phyloP scores from a whole-genome alignment of 768 basidiomycete species.

The Sarcodon sp. region DNA sequence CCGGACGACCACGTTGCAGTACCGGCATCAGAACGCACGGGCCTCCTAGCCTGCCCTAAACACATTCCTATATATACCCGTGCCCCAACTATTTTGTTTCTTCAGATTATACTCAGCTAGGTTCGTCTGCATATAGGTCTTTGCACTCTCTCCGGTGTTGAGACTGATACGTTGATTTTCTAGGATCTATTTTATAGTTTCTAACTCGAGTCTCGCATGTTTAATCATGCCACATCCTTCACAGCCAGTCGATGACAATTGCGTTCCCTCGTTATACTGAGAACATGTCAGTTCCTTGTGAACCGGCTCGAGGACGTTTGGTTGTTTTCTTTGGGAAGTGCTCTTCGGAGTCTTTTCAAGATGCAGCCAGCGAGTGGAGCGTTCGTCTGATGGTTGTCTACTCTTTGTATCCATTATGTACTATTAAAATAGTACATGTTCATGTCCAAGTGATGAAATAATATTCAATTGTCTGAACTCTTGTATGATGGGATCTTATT shows the following conservation, averaged over 20 bases:
- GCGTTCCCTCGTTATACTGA: conserved; percentile 25
- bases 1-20: too few species aligned
- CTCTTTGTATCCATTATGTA: too few species aligned
- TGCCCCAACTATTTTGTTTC: conserved; percentile 11
- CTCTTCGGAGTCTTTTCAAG: not conserved
- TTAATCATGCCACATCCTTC: conserved; percentile 29
- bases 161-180: conserved; percentile 2
- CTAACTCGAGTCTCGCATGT: conserved; percentile 33
- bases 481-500: too few species aligned
- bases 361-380: conserved; percentile 2
- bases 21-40: too few species aligned
- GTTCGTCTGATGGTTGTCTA: conserved; percentile 3
- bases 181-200: conserved; percentile 26
- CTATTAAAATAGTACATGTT: too few species aligned
- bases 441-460: too few species aligned
- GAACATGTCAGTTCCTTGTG: conserved; percentile 18
- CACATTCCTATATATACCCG: conserved; percentile 5
- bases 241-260: conserved; percentile 25
- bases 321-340: conserved; percentile 1
- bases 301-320: conserved; percentile 25
- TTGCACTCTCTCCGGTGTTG: not conserved
- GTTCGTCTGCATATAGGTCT: not conserved
- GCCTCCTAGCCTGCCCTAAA: not conserved
- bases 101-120: conserved; percentile 28
- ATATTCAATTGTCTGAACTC: too few species aligned